These are phyloP conservation scores for Penicillium sp. DNA, from an alignment of 2,329 filamentous ascomycete species.

Conservation along the genomic window DNA sequence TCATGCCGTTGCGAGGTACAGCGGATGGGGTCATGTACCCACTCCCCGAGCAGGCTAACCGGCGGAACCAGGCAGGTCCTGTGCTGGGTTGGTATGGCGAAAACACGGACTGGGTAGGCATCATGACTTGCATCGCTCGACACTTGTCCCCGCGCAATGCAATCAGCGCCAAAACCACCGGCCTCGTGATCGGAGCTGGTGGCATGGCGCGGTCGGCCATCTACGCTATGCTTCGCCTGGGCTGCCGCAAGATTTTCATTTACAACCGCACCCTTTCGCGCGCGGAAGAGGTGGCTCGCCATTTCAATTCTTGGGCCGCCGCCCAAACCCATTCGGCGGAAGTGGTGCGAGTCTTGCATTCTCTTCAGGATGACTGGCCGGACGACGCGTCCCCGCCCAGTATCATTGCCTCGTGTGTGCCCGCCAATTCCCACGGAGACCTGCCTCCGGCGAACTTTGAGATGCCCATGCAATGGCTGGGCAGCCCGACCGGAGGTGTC, in stretches of 20 bases:
- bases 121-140: constrained; percentile 38
- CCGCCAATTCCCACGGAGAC: constrained; percentile 60
- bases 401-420: constrained; percentile 70
- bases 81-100: constrained; percentile 41
- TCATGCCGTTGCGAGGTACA: constrained; percentile 38
- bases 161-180: constrained; percentile 48
- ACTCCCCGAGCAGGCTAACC: constrained; percentile 36
- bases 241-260: constrained; percentile 68
- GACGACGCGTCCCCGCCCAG: constrained; percentile 58
- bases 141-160: constrained; percentile 46
- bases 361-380: constrained; percentile 60
- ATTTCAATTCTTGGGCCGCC: constrained; percentile 56
- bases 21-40: constrained; percentile 33
- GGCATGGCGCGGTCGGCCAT: constrained; percentile 74
- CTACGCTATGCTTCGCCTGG: constrained; percentile 71
- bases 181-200: constrained; percentile 53
- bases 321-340: constrained; percentile 33
- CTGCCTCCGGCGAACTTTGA: constrained; percentile 63
- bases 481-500: constrained; percentile 67
- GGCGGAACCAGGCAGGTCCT: constrained; percentile 38
- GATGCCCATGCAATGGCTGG: constrained; percentile 63
- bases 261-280: constrained; percentile 65
- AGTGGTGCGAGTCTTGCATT: constrained; percentile 50
- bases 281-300: constrained; percentile 60
- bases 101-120: constrained; percentile 42